Evolutionary conservation across 2,329 filamentous ascomycete genomes (phyloP).

Genomic region (Phoma sp.): DNA sequence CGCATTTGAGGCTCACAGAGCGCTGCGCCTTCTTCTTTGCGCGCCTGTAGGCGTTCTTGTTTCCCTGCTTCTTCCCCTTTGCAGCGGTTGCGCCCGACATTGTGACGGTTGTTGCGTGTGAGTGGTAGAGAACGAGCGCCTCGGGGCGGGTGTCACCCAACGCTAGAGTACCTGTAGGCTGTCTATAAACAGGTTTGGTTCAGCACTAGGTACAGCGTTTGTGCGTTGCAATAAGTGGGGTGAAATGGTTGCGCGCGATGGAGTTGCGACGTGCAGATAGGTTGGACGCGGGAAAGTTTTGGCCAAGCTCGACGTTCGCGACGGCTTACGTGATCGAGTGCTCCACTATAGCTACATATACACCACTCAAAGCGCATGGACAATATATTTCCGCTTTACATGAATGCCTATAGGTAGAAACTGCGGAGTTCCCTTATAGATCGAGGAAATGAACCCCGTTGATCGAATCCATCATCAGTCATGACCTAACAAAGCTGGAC

Average conservation of each 20-base stretch:
- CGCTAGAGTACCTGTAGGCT: not conserved
- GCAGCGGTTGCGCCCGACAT: slow-evolving; percentile 40
- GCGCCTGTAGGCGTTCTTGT: slow-evolving; percentile 92
- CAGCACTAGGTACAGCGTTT: not conserved
- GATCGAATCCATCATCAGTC: not conserved
- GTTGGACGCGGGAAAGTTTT: slow-evolving; percentile 13
- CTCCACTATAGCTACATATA: not conserved
- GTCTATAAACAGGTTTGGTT: not conserved
- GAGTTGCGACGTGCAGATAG: slow-evolving; percentile 4
- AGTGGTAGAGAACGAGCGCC: not conserved
- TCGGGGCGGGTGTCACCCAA: not conserved
- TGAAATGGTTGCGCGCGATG: slow-evolving; percentile 7
- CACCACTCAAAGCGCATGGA: not conserved
- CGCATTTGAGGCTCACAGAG: slow-evolving; percentile 52
- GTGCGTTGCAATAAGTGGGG: not conserved
- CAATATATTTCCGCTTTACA: not conserved
- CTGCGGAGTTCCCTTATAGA: too few species aligned
- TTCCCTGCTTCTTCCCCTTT: slow-evolving; percentile 67
- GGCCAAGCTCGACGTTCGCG: slow-evolving; percentile 8
- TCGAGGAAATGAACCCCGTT: not conserved
- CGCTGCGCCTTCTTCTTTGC: slow-evolving; percentile 95
- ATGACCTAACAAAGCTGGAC: not conserved
- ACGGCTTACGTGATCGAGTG: slow-evolving; percentile 7
- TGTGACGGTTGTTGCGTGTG: slow-evolving; percentile 10
- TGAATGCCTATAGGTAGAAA: too few species aligned